Percentiles rank a stretch among this genome's conserved stretches.
phyloP scores from a whole-genome alignment of 768 basidiomycete species.

The Tylopilus balloui region DNA sequence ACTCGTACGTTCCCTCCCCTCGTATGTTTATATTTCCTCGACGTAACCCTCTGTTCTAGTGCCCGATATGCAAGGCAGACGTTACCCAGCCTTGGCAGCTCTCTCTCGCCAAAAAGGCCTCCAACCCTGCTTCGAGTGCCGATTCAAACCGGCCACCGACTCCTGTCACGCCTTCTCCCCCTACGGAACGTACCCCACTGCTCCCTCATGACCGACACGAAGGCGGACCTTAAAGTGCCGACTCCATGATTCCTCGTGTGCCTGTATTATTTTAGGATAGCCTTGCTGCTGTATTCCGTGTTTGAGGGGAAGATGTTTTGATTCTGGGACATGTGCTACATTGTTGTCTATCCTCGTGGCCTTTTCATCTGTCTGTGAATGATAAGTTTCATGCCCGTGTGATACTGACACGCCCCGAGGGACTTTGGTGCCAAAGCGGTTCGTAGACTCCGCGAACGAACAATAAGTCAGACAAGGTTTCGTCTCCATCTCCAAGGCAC shows the following conservation, averaged over 20 bases:
- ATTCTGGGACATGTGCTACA: slow-evolving; percentile 9
- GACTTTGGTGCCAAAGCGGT: slow-evolving; percentile 9
- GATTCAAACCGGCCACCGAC: slow-evolving; percentile 7
- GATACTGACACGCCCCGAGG: neutral
- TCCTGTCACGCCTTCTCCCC: slow-evolving; percentile 12
- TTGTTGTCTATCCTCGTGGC: slow-evolving; percentile 3
- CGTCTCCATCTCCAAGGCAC: slow-evolving; percentile 27
- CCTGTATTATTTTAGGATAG: slow-evolving; percentile 27
- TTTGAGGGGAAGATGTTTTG: neutral
- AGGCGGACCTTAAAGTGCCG: slow-evolving; percentile 10
- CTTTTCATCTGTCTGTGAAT: slow-evolving; percentile 21
- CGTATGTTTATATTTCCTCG: neutral
- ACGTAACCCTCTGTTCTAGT: slow-evolving; percentile 42
- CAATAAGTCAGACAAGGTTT: slow-evolving; percentile 32
- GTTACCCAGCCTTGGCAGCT: slow-evolving; percentile 61
- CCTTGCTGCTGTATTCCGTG: slow-evolving; percentile 5
- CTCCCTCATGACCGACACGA: slow-evolving; percentile 22
- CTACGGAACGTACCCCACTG: slow-evolving; percentile 34
- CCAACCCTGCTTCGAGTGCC: slow-evolving; percentile 1
- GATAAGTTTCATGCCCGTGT: slow-evolving; percentile 19
- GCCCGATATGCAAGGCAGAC: slow-evolving; percentile 89
- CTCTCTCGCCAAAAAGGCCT: slow-evolving; percentile 14
- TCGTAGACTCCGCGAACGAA: slow-evolving; percentile 13
- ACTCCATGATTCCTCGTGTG: slow-evolving; percentile 7
- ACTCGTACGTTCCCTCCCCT: slow-evolving; percentile 52